phyloP scores from a whole-genome alignment of 2,329 filamentous ascomycete genomes.

The Fusarium albosuccineum region DNA sequence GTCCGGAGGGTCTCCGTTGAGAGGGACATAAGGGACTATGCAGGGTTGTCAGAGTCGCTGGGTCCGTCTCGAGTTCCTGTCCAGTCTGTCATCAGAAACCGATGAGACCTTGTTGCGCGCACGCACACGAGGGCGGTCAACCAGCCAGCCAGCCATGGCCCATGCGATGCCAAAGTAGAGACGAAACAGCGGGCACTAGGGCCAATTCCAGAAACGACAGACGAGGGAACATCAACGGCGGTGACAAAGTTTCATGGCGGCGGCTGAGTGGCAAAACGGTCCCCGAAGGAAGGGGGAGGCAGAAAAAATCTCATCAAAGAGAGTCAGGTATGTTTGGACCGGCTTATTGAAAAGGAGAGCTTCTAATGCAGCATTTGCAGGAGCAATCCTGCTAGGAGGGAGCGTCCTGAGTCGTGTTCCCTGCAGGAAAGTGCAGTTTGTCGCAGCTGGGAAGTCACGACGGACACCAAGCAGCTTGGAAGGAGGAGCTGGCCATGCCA shows the following conservation, averaged over 20 bases:
- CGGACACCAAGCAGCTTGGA: not conserved
- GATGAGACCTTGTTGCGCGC: constrained; percentile 6
- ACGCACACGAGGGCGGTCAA: constrained; percentile 8
- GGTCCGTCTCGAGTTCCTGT: constrained; percentile 12
- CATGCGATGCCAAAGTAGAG: constrained; percentile 9
- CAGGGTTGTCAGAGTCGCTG: constrained; percentile 20
- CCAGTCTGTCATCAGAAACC: constrained; percentile 11
- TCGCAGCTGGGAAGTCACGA: constrained; percentile 4
- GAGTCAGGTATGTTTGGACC: not conserved
- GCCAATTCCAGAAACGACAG: constrained; percentile 14
- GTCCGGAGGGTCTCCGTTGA: constrained; percentile 16
- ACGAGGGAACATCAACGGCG: constrained; percentile 14
- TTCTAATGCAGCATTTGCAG: constrained; percentile 27
- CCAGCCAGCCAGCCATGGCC: not conserved
- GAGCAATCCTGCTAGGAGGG: constrained; percentile 32
- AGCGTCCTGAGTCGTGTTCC: constrained; percentile 43
- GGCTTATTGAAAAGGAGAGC: constrained; percentile 19
- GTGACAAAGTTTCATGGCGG: constrained; percentile 10
- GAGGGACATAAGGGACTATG: constrained; percentile 4
- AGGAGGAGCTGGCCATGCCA: too few species aligned
- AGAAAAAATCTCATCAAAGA: not conserved
- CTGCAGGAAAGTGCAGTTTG: constrained; percentile 27
- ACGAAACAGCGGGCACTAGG: constrained; percentile 13
- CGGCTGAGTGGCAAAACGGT: constrained; percentile 12
- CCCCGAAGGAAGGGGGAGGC: not conserved